Evolutionary conservation across 1,139 yeast species (phyloP), one percentile per base, ranked within the genome.

Genomic region (Taiozyma sp.): DNA sequence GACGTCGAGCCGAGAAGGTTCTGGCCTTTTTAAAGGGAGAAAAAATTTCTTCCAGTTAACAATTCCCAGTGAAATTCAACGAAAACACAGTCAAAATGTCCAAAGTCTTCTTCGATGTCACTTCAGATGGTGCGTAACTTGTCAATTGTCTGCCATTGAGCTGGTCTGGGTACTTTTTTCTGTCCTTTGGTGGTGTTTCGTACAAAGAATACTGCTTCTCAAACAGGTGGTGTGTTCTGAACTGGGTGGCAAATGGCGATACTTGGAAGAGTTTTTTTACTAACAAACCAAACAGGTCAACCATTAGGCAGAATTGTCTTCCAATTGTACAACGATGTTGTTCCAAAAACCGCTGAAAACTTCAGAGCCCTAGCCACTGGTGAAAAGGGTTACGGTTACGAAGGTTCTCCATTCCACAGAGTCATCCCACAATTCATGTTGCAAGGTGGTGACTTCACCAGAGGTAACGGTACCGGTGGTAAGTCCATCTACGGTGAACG

Each of bases 391-490:
- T 92, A 80, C 72, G 98, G 98, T 67, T 92, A 86, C 84, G 84
- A 87, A 69, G 83, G 81, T 66, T 91, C 97, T 53, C 75, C 84
- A 65, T 93, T 93, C 96, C 99, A 93, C 92, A 85, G 99, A 79
- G 96, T 93, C 65, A 93, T 93, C 68, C 98, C 98, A 65, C 85
- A 88, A 69, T 93, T 93, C 83, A 93, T 93, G 99, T 81, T 92
- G 73, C 99, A 93, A 80, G 98, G 98, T 77, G 99, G 99, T 84
- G 98, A 91, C 75, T 89, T 91, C 84, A 91, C 93, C 74, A 78
- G 83, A 71, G 88, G 89, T 71, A 85, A 87, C 78, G 97, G 99
- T 75, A 88, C 96, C 66, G 99, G 98, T 75, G 99, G 99, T 74
- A 91, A 91, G 81, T 90, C 97, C 65, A 93, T 93, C 83, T 93